These are phyloP conservation scores for Zygnema cylindricum DNA, from an alignment of 139 green algal genomes.

Conservation along the genomic window DNA sequence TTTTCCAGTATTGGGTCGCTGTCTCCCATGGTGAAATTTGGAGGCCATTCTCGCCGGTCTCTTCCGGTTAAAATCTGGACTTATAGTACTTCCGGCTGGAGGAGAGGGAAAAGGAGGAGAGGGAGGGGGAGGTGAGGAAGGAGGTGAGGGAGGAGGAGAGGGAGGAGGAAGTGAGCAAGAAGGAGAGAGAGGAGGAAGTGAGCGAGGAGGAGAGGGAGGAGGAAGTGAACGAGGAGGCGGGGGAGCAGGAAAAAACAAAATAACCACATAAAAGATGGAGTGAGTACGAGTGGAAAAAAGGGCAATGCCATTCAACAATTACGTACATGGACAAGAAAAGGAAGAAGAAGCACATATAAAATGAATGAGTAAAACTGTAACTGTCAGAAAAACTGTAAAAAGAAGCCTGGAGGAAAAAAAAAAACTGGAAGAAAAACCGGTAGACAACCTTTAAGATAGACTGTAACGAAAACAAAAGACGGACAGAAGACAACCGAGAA, in stretches of 20 bases:
- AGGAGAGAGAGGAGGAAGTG: conserved; percentile 18
- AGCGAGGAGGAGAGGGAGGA: neutral
- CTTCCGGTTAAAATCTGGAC: conserved; percentile 37
- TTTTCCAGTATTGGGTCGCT: conserved; percentile 34
- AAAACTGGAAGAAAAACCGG: too few species aligned
- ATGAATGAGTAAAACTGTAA: too few species aligned
- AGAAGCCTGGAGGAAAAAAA: too few species aligned
- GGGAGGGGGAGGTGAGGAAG: neutral
- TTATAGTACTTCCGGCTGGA: neutral
- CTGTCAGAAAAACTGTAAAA: too few species aligned
- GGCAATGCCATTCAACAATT: too few species aligned
- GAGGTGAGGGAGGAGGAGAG: neutral
- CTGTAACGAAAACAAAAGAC: too few species aligned
- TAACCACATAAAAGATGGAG: neutral
- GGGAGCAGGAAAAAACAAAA: neutral
- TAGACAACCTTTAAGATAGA: too few species aligned
- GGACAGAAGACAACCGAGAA: too few species aligned
- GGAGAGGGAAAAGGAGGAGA: neutral
- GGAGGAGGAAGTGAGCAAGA: neutral
- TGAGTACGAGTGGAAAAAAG: too few species aligned
- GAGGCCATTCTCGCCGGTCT: conserved; percentile 39
- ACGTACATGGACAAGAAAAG: neutral
- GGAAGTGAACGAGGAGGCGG: neutral
- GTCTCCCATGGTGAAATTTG: conserved; percentile 47
- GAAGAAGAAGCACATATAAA: neutral